Evolutionary conservation across 208 protist species (phyloP).

Genomic region (Leishmania mexicana): DNA sequence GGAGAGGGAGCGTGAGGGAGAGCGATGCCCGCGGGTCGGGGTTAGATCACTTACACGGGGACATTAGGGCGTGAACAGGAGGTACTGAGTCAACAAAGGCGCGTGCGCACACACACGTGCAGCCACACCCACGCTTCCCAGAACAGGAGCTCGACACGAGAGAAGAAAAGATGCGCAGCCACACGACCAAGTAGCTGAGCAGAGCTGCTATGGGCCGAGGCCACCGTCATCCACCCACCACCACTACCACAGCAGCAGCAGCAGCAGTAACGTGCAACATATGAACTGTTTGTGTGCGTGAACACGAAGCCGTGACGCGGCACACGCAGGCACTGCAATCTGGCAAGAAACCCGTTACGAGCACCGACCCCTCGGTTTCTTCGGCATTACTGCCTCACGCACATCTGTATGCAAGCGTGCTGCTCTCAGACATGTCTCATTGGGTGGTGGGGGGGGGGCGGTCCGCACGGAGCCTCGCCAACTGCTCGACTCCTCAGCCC

Average conservation of each 20-base stretch:
- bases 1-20: not conserved
- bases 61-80: not conserved
- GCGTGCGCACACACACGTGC: not conserved
- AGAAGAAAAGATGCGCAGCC: not conserved
- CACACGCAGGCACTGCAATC: not conserved
- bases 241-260: not conserved
- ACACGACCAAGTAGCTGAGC: not conserved
- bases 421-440: not conserved
- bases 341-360: not conserved
- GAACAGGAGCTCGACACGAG: not conserved
- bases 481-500: not conserved
- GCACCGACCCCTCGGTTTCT: not conserved
- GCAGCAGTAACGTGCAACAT: not conserved
- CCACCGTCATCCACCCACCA: too few species aligned
- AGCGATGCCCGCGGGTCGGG: not conserved
- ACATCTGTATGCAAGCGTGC: not conserved
- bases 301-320: not conserved
- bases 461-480: not conserved
- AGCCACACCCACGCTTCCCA: not conserved
- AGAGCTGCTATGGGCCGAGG: not conserved
- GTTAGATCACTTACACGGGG: slow-evolving; percentile 4
- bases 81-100: not conserved
- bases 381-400: not conserved
- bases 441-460: not conserved
- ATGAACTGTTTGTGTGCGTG: not conserved